Base-by-base conservation (phyloP, 352 stramenopile species). In the Globisporangium okanoganense region DNA sequence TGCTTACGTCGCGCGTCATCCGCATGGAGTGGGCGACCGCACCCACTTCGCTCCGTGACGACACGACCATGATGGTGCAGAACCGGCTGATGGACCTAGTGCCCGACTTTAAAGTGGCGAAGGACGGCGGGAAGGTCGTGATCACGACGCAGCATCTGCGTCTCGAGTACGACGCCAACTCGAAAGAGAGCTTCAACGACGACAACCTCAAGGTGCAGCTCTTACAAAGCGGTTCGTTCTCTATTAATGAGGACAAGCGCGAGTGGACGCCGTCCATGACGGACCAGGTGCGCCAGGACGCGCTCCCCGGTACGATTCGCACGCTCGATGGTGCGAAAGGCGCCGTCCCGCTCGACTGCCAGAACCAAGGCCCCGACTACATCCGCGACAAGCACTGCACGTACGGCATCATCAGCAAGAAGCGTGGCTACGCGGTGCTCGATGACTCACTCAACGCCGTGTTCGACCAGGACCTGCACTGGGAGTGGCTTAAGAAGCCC, bases 331-430 rank as follows among this genome's bases (percentile, higher is more conserved):
- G 61, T 4, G 52, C 61, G 16, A 70, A 75, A 22, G 72, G 72
- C 36, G 18, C 64, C 7, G 58, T 69, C 3, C 53, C 54, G 13
- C 66, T 83, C 8, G 66, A 73, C 48, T 83, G 74, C 54, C 47
- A 66, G 12, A 38, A 60, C 4, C 59, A 71, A 25, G 67, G 70
- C 0, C 53, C 64, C 0, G 62, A 70, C 9, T 64, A 78, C 47
- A 65, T 65, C 20, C 68, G 73, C 43, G 62, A 72, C 38, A 66
- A 48, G 13, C 75, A 83, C 54, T 83, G 75, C 48, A 77, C 71
- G 40, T 74, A 68, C 38, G 75, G 62, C 8, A 20, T 84, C 41
- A 59, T 83, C 33, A 76, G 64, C 43, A 58, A 53, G 38, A 70
- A 62, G 44, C 55, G 61, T n/a, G 75, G 75, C 12, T 78, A 60